phyloP scores from a whole-genome alignment of 306 rosid species.

The Trifolium fragiferum region DNA sequence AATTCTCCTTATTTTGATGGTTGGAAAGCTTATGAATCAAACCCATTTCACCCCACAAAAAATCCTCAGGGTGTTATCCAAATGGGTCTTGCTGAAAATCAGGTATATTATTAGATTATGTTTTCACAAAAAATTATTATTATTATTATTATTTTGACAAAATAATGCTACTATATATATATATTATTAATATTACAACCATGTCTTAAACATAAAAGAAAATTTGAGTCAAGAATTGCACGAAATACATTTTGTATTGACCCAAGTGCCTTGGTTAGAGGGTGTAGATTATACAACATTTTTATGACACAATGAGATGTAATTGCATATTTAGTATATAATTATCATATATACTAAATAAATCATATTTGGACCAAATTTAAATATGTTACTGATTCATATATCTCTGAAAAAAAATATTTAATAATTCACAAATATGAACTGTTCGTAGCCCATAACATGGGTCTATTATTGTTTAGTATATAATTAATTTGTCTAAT shows the following conservation, averaged over 20 bases:
- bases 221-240: no score
- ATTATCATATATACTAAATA: no score
- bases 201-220: no score
- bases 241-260: no score
- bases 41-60: slow-evolving; percentile 69
- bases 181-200: no score
- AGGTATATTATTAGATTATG: slow-evolving; percentile 44
- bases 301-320: background rate
- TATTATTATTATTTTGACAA: background rate
- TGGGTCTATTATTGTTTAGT: no score
- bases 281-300: background rate
- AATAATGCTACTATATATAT: background rate
- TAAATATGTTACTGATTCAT: no score
- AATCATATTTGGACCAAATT: no score
- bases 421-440: no score
- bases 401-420: no score
- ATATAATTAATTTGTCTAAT: background rate
- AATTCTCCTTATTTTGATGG: slow-evolving; percentile 87
- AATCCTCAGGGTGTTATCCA: slow-evolving; percentile 87
- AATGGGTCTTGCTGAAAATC: slow-evolving; percentile 97
- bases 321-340: background rate
- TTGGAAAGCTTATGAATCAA: slow-evolving; percentile 81
- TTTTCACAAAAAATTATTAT: background rate
- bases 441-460: no score
- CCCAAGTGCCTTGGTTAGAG: no score